Evolutionary conservation across 2,329 filamentous ascomycete genomes (phyloP), one percentile per base, ranked within the genome.

Genomic region (Pseudocercospora vitis): DNA sequence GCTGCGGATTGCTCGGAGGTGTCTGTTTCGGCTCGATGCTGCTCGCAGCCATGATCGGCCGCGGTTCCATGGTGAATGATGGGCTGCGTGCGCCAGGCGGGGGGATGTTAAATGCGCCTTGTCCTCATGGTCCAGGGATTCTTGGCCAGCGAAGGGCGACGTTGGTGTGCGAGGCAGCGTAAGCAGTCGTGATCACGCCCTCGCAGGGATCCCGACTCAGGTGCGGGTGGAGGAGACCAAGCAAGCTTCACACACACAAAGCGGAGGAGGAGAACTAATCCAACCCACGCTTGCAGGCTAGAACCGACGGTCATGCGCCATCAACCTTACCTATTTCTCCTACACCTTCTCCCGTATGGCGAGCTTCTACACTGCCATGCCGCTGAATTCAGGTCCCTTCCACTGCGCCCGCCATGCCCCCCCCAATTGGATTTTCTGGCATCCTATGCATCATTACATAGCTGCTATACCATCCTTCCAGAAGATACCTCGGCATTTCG

Each of bases 1-100:
- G 12, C 24, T 26, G 40, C 24, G 40, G 40, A n/a, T 45, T 45
- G 40, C 40, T 45, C 40, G 40, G 40, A 45, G 40, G 40, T 45
- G 40, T 45, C n/a, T 45, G 40, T 28, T 45, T 45, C 40, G 40
- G 40, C 23, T 45, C 40, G 23, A 45, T 29, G 40, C 40, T 45
- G 40, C 40, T 29, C n/a, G 40, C 40, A 19, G 40, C 40, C 40
- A 45, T 29, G 21, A 45, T 21, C 40, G 40, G 40, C 14, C 40
- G 40, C 40, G 40, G 40, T 26, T 45, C 40, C 40, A 45, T 45
- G 23, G 14, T 29, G 40, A 16, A 7, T 6, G 9, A 2, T n/a
- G 21, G 3, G 23, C 24, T 44, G 21, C 8, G 14, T 44, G 26
- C 40, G 40, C 40, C 39, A 24, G 16, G 33, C 7, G 9, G 16